Evolutionary conservation across 306 rosid species (phyloP).

Genomic region (Acacia acuminata): DNA sequence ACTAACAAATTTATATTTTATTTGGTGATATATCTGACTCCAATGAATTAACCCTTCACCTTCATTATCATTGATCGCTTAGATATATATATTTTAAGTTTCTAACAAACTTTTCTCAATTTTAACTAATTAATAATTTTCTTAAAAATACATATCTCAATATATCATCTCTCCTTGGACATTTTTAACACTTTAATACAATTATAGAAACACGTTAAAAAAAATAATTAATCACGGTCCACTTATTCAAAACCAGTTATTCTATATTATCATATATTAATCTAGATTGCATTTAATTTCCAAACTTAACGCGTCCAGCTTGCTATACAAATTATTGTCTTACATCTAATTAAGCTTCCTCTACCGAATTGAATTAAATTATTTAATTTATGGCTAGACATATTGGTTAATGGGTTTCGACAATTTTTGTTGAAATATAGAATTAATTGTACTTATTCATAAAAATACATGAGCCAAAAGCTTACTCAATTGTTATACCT

Average conservation of each 20-base stretch:
- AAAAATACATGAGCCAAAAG: neutral
- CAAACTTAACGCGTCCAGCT: neutral
- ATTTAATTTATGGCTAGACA: neutral
- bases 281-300: neutral
- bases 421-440: neutral
- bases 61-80: slow-evolving; percentile 19
- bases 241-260: too few relatives aligned
- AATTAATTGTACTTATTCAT: neutral
- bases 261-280: neutral
- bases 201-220: too few relatives aligned
- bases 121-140: neutral
- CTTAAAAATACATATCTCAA: too few relatives aligned
- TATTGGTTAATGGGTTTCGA: neutral
- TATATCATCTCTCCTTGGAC: neutral
- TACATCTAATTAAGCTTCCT: neutral
- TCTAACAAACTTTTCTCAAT: neutral
- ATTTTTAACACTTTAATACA: too few relatives aligned
- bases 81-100: neutral
- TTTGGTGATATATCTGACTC: slow-evolving; percentile 28
- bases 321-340: neutral
- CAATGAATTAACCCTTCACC: slow-evolving; percentile 11
- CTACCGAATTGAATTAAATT: neutral
- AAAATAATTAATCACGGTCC: too few relatives aligned
- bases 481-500: neutral
- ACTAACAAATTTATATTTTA: neutral